Percentiles rank a stretch among this genome's conserved stretches.
These are phyloP conservation scores for Syncephalastrum racemosum DNA, from an alignment of 371 early-diverging fungal genomes.

Conservation along the genomic window DNA sequence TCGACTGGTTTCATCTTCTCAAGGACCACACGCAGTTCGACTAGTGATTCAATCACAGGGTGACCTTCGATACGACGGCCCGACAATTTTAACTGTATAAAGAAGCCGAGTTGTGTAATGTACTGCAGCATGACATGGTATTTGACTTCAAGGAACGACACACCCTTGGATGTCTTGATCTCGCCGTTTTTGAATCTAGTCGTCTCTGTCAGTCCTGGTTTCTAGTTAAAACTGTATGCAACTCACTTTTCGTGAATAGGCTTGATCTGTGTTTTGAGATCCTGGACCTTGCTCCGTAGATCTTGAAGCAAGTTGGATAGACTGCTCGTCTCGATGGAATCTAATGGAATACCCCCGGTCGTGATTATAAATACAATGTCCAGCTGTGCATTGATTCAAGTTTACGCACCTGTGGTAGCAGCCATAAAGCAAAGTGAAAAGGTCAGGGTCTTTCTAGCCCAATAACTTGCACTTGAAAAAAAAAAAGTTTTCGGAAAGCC, in stretches of 20 bases:
- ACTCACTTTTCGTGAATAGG: conserved; percentile 55
- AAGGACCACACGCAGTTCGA: conserved; percentile 80
- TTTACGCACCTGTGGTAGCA: no score
- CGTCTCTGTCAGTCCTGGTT: background rate
- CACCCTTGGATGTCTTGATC: conserved; percentile 74
- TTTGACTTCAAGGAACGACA: conserved; percentile 86
- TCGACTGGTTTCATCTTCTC: conserved; percentile 95
- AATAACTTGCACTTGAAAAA: no score
- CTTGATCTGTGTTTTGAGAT: conserved; percentile 54
- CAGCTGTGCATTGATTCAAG: no score
- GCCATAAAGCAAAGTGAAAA: no score
- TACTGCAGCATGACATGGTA: conserved; percentile 88
- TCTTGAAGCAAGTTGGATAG: conserved; percentile 40
- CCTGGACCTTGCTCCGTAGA: conserved; percentile 54
- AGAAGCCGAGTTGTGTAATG: conserved; percentile 73
- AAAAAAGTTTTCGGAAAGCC: no score
- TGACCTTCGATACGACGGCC: conserved; percentile 68
- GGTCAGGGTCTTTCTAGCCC: no score
- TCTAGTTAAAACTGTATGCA: background rate
- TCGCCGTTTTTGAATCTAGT: conserved; percentile 53
- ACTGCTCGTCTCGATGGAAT: no score
- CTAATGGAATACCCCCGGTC: no score
- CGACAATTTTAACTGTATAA: conserved; percentile 74
- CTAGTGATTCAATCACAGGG: conserved; percentile 66
- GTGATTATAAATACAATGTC: no score